Evolutionary conservation across 2,329 filamentous ascomycete genomes (phyloP).

Genomic region (Epichloe gansuensis): DNA sequence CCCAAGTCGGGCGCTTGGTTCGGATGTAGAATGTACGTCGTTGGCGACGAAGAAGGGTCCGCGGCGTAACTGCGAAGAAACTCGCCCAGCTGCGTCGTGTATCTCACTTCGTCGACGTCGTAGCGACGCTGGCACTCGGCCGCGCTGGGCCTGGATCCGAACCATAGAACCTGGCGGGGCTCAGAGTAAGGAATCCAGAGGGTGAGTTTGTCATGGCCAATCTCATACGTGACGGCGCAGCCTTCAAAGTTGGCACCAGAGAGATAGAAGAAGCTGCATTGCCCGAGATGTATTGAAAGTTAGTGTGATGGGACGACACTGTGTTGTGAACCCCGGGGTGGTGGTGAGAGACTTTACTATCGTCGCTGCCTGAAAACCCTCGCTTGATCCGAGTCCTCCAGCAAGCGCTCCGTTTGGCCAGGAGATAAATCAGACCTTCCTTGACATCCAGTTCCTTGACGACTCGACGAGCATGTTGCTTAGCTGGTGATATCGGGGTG

Average conservation of each 20-base stretch:
- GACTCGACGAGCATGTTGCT: conserved; percentile 45
- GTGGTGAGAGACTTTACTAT: conserved; percentile 32
- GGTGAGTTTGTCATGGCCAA: conserved; percentile 47
- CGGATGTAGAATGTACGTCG: conserved; percentile 34
- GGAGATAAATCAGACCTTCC: conserved; percentile 43
- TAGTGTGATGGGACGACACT: neutral
- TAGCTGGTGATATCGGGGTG: conserved; percentile 26
- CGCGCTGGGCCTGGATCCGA: conserved; percentile 46
- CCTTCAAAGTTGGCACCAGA: conserved; percentile 41
- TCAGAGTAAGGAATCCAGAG: conserved; percentile 65
- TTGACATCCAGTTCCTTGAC: conserved; percentile 35
- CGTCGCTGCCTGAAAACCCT: conserved; percentile 44
- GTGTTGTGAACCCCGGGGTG: no score
- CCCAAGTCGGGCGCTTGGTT: conserved; percentile 25
- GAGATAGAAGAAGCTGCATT: conserved; percentile 45
- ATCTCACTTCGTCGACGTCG: conserved; percentile 61
- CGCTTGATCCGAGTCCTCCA: conserved; percentile 47
- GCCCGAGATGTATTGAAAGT: neutral
- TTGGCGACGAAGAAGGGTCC: conserved; percentile 27
- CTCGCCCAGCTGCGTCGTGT: conserved; percentile 39
- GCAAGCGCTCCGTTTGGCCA: conserved; percentile 37
- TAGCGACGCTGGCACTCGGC: conserved; percentile 49
- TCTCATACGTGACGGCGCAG: conserved; percentile 45
- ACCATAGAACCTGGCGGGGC: conserved; percentile 49
- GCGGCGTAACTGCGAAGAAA: conserved; percentile 28